phyloP scores from a whole-genome alignment of 345 rosid species.

The Dimocarpus longan region DNA sequence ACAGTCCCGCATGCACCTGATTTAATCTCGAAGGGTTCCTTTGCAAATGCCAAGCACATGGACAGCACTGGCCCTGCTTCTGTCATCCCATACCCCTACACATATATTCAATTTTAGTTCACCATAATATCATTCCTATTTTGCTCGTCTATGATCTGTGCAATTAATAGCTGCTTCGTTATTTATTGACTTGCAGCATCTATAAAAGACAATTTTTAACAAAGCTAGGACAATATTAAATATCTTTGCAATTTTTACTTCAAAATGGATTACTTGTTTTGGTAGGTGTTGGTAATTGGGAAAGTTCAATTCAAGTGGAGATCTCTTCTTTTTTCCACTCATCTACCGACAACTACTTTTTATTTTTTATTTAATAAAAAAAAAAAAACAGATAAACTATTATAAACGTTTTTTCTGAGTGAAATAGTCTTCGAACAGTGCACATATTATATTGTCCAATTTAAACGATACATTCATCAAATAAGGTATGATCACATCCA shows the following conservation, averaged over 20 bases:
- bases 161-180: too few species aligned
- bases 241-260: too few species aligned
- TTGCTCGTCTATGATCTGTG: background rate
- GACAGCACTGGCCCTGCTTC: conserved; percentile 68
- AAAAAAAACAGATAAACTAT: too few species aligned
- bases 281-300: background rate
- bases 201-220: too few species aligned
- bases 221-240: too few species aligned
- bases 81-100: conserved; percentile 74
- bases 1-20: conserved; percentile 68
- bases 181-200: background rate
- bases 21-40: conserved; percentile 51
- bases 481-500: too few species aligned
- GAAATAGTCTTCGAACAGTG: too few species aligned
- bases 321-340: background rate
- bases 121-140: background rate
- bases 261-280: background rate
- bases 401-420: too few species aligned
- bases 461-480: too few species aligned
- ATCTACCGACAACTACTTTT: too few species aligned
- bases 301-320: background rate
- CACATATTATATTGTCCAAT: too few species aligned
- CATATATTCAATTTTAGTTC: background rate
- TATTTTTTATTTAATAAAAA: too few species aligned
- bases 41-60: conserved; percentile 61